Base-by-base conservation (phyloP, 306 rosid genomes). In the Vigna unguiculata region DNA sequence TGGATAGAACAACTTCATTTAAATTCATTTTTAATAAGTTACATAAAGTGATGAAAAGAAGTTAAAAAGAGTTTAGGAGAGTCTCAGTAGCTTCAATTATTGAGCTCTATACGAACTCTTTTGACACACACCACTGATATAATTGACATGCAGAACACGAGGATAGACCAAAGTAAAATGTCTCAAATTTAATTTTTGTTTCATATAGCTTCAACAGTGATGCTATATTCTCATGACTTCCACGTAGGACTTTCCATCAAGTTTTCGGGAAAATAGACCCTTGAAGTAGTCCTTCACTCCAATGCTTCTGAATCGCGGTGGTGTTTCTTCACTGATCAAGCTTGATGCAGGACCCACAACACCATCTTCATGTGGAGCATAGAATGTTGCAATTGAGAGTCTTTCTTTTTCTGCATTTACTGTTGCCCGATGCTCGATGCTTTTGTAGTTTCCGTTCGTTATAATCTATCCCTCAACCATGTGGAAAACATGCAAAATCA, bases 301-400 rank as follows among this genome's bases (percentile, higher is more conserved):
- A 2, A 80, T 49, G 36, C 74, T 76, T 66, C 69, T 84, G 80
- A 76, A 80, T n/a, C 15, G 34, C 41, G 82, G 20, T 41, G 87
- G 85, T 20, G 80, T 65, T 76, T 72, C 58, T 2, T 77, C 49
- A 41, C 64, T 72, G 38, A 84, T 36, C 71, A 84, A 69, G 52
- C 83, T 84, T 15, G 61, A 8, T 2, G 85, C 45, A 38, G 85
- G 87, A 66, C 82, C 80, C 45, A 80, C 7, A 53, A 65, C 77
- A n/a, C 57, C 28, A 25, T 76, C 74, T 24, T 28, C 5, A 20
- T 21, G 60, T 8, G 87, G 85, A 20, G 5, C 32, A 20, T 19
- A 68, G 63, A 84, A 84, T 40, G 85, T 84, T 4, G 87, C 87
- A 53, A 84, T 14, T 10, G 85, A 84, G 4, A 84, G 19, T 61